Evolutionary conservation across 805 yeast genomes (phyloP), one percentile per base, ranked within the genome.

Genomic region (Teunomyces cretensis): DNA sequence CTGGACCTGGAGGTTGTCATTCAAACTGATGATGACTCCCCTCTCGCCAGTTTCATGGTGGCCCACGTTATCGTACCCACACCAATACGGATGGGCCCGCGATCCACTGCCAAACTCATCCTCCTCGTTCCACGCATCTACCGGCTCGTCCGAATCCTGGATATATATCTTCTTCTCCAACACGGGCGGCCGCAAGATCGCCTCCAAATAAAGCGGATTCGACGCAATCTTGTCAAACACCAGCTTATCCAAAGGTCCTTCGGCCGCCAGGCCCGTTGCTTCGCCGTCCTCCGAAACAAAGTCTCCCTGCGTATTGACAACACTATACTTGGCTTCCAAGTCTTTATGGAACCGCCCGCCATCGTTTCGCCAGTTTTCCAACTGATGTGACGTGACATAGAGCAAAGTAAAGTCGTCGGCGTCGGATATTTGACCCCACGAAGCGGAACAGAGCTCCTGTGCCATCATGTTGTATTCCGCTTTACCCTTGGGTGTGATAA

Each of bases 371-470:
- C 60, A 58, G 35, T 64, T 65, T 39, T 67, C 68, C n/a, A 67
- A 51, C 46, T 68, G 74, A 46, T 65, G 69, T 2, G 64, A 50
- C 4, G 73, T 66, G 6, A 64, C 57, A 44, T 65, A 68, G 8
- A 65, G 30, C 24, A 68, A 48, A 1, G 54, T 47, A 35, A 43
- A 44, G 31, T 55, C 58, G 38, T 67, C 66, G 2, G 22, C 45
- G 16, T 55, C 67, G 35, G 52, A 52, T 2, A 65, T 33, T 47
- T 68, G 73, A 4, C 63, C 68, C 72, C 72, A 67, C 11, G 72
- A 65, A 12, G 69, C 50, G 9, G 72, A 65, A 46, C 74, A 68
- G 7, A 68, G 42, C 44, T 68, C 73, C 4, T 53, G 48, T 4
- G 72, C 54, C 13, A 48, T 33, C 4, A 54, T 44, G 8, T 45